phyloP scores from a whole-genome alignment of 2,329 filamentous ascomycete genomes.

The Fusarium sp. region DNA sequence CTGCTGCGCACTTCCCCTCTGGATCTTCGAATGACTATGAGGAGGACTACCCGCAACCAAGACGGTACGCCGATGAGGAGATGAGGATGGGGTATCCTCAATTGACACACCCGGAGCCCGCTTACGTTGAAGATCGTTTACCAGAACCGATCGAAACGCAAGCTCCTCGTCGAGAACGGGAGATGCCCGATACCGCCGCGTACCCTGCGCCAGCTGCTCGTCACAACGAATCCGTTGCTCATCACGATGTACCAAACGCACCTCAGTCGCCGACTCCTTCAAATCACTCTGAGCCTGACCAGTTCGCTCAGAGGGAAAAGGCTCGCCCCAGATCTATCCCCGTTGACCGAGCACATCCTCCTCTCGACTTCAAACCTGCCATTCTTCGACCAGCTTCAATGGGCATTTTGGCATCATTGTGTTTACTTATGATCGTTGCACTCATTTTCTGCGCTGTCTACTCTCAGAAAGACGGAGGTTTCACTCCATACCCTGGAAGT shows the following conservation, averaged over 20 bases:
- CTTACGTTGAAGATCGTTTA: slow-evolving; percentile 45
- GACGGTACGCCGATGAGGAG: slow-evolving; percentile 32
- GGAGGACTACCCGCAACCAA: slow-evolving; percentile 45
- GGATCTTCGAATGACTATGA: slow-evolving; percentile 48
- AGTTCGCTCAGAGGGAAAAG: slow-evolving; percentile 40
- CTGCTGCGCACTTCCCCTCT: slow-evolving; percentile 63
- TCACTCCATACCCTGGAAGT: slow-evolving; percentile 72
- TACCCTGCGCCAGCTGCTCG: slow-evolving; percentile 19
- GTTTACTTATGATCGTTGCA: slow-evolving; percentile 75
- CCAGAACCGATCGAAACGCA: slow-evolving; percentile 37
- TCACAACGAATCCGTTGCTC: slow-evolving; percentile 23
- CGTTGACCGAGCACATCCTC: slow-evolving; percentile 53
- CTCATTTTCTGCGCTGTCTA: slow-evolving; percentile 79
- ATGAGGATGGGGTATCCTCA: slow-evolving; percentile 30
- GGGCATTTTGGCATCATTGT: slow-evolving; percentile 67
- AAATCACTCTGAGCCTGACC: slow-evolving; percentile 22
- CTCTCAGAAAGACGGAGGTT: slow-evolving; percentile 70
- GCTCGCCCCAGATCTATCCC: slow-evolving; percentile 52
- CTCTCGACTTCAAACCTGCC: slow-evolving; percentile 76
- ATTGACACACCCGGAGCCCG: slow-evolving; percentile 40
- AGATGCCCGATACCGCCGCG: slow-evolving; percentile 33
- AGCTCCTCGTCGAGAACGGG: slow-evolving; percentile 14
- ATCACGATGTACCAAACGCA: slow-evolving; percentile 23
- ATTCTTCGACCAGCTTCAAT: slow-evolving; percentile 77
- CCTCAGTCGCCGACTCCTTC: slow-evolving; percentile 28